Evolutionary conservation across 2,329 filamentous ascomycete species (phyloP), one percentile per base, ranked within the genome.

Genomic region (Zelopaecilomyces penicillatus): DNA sequence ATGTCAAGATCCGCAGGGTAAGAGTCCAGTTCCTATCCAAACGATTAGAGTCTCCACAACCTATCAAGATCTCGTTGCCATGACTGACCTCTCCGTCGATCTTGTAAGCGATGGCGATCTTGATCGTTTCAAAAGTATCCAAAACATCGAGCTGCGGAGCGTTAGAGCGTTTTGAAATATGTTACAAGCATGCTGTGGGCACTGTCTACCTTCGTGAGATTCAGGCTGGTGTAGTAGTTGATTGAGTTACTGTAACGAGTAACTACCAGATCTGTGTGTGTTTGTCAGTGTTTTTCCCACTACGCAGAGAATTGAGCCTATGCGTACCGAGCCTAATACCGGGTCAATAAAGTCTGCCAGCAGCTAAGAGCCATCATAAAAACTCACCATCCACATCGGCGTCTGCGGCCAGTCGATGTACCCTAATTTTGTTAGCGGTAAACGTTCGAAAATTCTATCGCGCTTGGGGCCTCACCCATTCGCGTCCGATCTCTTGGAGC

Each of bases 71-170:
- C 43, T 46, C 33, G 7, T 49, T 43, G 45, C 7, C 39, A 50
- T 51, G 30, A 44, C 45, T 50, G 36, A 55, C 53, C 47, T 61
- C 49, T 46, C 57, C 57, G 11, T 63, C 53, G 41, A 56, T 60
- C 55, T 71, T 73, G 67, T 95, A 95, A 3, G 78, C 80, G 9
- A 83, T 78, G 12, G 84, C 85, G 42, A 87, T 72, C 63, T 89
- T 85, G 65, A 94, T 76, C 57, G 80, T 81, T 8, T 78, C 72
- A 60, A 95, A 88, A 30, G 76, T 76, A 60, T 88, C 84, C 10
- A 89, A 73, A 34, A 88, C 74, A 39, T 51, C 50, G 34, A 56
- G 51, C 51, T 41, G 54, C 85, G 40, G 33, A 47, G 10, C 11
- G 19, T 42, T 37, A 42, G 41, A 29, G 40, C 32, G 27, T 29